Conservation (phyloP, 495 filamentous ascomycete genomes). For the Aspergillus cristatus region DNA sequence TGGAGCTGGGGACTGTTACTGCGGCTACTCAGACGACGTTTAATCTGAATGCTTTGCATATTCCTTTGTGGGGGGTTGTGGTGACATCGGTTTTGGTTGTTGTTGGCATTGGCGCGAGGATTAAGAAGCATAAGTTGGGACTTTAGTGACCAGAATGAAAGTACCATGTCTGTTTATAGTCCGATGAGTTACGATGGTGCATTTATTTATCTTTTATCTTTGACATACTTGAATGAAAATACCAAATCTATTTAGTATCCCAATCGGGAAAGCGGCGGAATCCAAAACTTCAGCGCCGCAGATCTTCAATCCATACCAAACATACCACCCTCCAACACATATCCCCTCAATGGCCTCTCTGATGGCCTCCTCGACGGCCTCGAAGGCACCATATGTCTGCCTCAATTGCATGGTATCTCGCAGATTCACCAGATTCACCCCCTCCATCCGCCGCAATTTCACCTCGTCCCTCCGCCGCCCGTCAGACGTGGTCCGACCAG, state of each 20-base stretch:
- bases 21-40: constrained; percentile 70
- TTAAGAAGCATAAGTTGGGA: constrained; percentile 78
- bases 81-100: constrained; percentile 52
- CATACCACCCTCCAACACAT: too few species aligned
- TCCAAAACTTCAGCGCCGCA: background rate
- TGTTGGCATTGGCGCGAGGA: constrained; percentile 61
- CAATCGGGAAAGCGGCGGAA: constrained; percentile 6
- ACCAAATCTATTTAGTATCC: constrained; percentile 1
- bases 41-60: constrained; percentile 47
- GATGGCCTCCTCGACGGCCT: constrained; percentile 14
- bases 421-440: constrained; percentile 1
- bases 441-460: constrained; percentile 21
- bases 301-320: background rate
- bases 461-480: constrained; percentile 13
- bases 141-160: constrained; percentile 34
- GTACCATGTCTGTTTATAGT: too few species aligned
- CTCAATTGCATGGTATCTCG: constrained; percentile 24
- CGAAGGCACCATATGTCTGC: constrained; percentile 26
- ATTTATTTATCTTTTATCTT: background rate
- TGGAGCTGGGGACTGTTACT: constrained; percentile 63
- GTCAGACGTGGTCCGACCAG: constrained; percentile 39
- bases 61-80: constrained; percentile 65
- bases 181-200: background rate
- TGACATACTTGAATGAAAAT: too few species aligned
- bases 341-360: too few species aligned